Evolutionary conservation across 2,329 filamentous ascomycete species (phyloP).

Genomic region (Ophiostoma montium): DNA sequence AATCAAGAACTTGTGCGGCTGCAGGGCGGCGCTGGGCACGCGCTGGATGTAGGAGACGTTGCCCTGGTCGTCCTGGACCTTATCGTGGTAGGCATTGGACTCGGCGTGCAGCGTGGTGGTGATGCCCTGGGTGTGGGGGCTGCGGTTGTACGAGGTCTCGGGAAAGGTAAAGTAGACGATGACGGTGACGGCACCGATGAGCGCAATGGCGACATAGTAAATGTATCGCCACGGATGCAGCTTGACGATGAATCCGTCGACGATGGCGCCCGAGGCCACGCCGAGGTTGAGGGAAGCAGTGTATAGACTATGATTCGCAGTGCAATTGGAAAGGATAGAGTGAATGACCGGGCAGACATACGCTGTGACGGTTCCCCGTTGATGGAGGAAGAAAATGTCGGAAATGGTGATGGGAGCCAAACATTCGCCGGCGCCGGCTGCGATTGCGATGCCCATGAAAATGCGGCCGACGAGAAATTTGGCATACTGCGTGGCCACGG

Average conservation of each 20-base stretch:
- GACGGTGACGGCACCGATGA: conserved; percentile 33
- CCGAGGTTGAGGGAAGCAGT: conserved; percentile 18
- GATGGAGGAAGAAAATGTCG: conserved; percentile 43
- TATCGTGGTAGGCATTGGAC: conserved; percentile 4
- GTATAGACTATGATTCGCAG: conserved; percentile 4
- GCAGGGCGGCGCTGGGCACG: background rate
- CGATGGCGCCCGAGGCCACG: conserved; percentile 27
- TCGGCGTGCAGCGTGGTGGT: conserved; percentile 9
- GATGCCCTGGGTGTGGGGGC: conserved; percentile 14
- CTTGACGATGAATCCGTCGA: conserved; percentile 35
- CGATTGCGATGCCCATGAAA: conserved; percentile 38
- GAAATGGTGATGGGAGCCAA: conserved; percentile 36
- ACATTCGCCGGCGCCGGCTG: conserved; percentile 37
- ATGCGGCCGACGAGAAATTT: conserved; percentile 33
- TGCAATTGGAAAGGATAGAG: background rate
- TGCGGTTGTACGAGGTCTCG: conserved; percentile 35
- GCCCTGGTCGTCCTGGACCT: conserved; percentile 1
- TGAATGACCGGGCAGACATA: too few relatives aligned
- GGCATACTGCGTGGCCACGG: conserved; percentile 26
- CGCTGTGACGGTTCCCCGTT: conserved; percentile 37
- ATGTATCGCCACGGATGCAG: conserved; percentile 34
- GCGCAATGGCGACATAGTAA: conserved; percentile 34
- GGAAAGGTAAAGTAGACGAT: conserved; percentile 39
- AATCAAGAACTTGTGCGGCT: background rate
- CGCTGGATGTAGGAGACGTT: conserved; percentile 11